Evolutionary conservation across 148 eudicot genomes (phyloP).

Genomic region (Beta vulgaris): DNA sequence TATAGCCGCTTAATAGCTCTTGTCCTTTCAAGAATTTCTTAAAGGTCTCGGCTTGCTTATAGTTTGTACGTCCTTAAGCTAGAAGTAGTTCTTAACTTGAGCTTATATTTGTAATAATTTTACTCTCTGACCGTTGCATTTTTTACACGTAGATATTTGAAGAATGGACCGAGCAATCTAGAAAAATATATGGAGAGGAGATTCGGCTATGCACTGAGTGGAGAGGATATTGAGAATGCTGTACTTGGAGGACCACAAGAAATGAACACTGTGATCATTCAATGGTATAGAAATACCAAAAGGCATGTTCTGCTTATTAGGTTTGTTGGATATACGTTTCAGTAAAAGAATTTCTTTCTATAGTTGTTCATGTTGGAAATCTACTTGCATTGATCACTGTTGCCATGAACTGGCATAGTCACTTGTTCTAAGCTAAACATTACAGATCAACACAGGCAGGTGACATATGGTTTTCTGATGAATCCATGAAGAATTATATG

Average conservation of each 20-base stretch:
- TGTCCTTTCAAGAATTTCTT: too few relatives aligned
- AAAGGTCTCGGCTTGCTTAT: background rate
- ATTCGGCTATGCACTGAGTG: constrained; percentile 90
- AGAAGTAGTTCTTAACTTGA: background rate
- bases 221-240: constrained; percentile 97
- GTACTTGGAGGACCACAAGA: constrained; percentile 94
- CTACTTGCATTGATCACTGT: background rate
- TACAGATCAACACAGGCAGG: background rate
- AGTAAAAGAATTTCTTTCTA: background rate
- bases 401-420: background rate
- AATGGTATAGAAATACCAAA: constrained; percentile 14
- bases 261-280: background rate
- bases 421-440: background rate
- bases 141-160: constrained; percentile 65
- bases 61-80: background rate
- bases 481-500: background rate
- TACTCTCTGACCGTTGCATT: background rate
- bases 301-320: background rate
- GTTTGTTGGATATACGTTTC: background rate
- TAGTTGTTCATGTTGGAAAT: constrained; percentile 8
- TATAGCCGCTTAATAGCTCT: too few relatives aligned
- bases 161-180: constrained; percentile 79
- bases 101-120: background rate
- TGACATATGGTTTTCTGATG: background rate
- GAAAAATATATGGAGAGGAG: constrained; percentile 93